These are phyloP conservation scores for Moesziomyces parantarcticus DNA, from an alignment of 1,284 basidiomycete genomes.

Conservation along the genomic window DNA sequence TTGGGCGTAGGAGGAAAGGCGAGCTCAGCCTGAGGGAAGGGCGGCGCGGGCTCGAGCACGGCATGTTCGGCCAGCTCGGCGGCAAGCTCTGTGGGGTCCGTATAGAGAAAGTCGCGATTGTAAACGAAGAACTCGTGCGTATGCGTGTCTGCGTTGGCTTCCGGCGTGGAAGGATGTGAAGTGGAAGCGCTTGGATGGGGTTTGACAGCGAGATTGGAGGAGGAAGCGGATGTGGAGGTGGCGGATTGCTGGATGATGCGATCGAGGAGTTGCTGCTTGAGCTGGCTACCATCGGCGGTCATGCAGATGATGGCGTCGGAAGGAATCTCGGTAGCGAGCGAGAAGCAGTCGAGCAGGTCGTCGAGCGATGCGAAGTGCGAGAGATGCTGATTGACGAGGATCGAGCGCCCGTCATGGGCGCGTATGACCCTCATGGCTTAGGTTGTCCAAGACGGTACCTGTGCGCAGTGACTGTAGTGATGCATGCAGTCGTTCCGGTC, in stretches of 20 bases:
- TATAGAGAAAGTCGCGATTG: conserved; percentile 63
- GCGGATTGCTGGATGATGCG: conserved; percentile 34
- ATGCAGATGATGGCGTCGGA: conserved; percentile 65
- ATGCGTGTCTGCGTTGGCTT: conserved; percentile 4
- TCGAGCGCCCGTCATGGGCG: conserved; percentile 60
- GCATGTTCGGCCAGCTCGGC: conserved; percentile 52
- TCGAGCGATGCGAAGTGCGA: conserved; percentile 59
- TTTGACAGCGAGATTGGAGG: conserved; percentile 10
- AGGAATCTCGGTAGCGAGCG: conserved; percentile 62
- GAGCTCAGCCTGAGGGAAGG: conserved; percentile 37
- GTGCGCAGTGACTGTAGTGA: too few species aligned
- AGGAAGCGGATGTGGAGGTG: conserved; percentile 12
- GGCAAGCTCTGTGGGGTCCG: conserved; percentile 55
- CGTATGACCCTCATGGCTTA: conserved; percentile 56
- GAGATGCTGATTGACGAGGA: conserved; percentile 59
- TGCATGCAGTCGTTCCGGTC: too few species aligned
- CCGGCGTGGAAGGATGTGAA: conserved; percentile 4
- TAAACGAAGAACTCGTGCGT: conserved; percentile 61
- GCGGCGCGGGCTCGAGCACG: conserved; percentile 24
- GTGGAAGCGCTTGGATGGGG: conserved; percentile 9
- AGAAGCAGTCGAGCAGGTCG: conserved; percentile 63
- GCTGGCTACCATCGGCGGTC: conserved; percentile 60
- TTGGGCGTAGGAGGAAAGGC: conserved; percentile 53
- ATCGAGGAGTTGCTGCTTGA: conserved; percentile 56
- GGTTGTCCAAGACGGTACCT: too few species aligned